Percentiles rank a stretch among this genome's conserved stretches.
phyloP scores from a whole-genome alignment of 2,329 filamentous ascomycete species.

The Lasiodiplodia sp. region DNA sequence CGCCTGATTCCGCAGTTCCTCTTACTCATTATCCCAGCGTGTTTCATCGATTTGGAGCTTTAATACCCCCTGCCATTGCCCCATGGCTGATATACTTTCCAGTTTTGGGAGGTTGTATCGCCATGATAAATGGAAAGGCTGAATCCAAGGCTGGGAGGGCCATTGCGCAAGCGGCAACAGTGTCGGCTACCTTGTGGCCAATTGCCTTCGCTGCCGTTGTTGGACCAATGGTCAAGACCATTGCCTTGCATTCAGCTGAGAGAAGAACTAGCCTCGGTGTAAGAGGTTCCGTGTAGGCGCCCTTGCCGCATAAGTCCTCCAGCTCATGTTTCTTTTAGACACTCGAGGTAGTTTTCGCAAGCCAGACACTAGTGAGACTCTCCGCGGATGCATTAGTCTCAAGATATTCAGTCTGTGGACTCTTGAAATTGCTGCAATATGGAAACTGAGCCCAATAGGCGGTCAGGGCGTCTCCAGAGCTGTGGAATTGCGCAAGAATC shows the following conservation, averaged over 20 bases:
- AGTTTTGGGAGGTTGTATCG: too few relatives aligned
- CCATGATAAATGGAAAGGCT: too few relatives aligned
- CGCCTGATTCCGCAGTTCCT: too few relatives aligned
- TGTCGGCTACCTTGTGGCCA: neutral
- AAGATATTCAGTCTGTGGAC: neutral
- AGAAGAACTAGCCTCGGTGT: neutral
- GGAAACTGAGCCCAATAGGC: neutral
- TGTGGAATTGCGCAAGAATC: too few relatives aligned
- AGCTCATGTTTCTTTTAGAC: neutral
- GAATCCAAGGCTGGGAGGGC: too few relatives aligned
- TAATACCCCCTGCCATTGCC: too few relatives aligned
- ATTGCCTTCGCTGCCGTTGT: conserved; percentile 14
- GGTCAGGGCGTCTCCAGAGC: too few relatives aligned
- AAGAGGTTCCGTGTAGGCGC: too few relatives aligned
- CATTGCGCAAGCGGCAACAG: too few relatives aligned
- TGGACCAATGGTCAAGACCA: neutral
- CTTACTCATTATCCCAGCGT: too few relatives aligned
- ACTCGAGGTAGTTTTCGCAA: neutral
- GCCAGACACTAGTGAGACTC: neutral
- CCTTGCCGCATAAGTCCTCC: neutral
- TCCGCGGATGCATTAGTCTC: neutral
- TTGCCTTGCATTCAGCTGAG: neutral
- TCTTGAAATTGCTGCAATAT: neutral
- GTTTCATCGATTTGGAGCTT: too few relatives aligned
- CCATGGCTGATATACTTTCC: too few relatives aligned